A percentile compares a stretch with the other conserved stretches of the same genome.
These are phyloP conservation scores for Polygonum aviculare DNA, from an alignment of 148 eudicot species.

Conservation along the genomic window DNA sequence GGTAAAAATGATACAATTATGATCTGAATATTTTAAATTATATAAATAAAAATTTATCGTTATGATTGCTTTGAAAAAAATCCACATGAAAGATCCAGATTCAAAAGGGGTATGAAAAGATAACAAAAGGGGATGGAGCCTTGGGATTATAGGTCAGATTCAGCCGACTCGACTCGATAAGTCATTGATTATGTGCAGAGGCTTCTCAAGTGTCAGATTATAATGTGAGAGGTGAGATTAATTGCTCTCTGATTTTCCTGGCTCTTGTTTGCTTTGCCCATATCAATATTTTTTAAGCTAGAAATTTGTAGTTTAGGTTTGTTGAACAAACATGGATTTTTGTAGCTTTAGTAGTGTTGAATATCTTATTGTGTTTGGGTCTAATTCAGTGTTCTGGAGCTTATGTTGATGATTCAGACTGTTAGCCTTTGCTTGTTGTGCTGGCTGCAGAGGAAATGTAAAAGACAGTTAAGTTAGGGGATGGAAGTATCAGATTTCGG, in stretches of 20 bases:
- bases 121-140: too few relatives aligned
- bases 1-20: too few relatives aligned
- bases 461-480: background rate
- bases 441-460: background rate
- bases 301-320: constrained; percentile 1
- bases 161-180: constrained; percentile 47
- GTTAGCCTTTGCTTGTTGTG: background rate
- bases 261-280: background rate
- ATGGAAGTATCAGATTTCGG: background rate
- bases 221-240: constrained; percentile 50
- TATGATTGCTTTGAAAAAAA: too few relatives aligned
- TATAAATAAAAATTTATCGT: too few relatives aligned
- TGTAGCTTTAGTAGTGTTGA: background rate
- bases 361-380: background rate
- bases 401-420: background rate
- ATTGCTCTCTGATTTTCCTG: background rate
- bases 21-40: too few relatives aligned
- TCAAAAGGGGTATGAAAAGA: too few relatives aligned
- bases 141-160: constrained; percentile 50
- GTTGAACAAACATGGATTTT: background rate
- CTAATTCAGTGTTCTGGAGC: background rate
- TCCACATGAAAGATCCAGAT: too few relatives aligned
- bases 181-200: constrained; percentile 58
- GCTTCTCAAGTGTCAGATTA: constrained; percentile 32
- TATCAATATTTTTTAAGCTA: background rate